These are phyloP conservation scores for Lactifluus subvellereus DNA, from an alignment of 768 basidiomycete species.

Conservation along the genomic window DNA sequence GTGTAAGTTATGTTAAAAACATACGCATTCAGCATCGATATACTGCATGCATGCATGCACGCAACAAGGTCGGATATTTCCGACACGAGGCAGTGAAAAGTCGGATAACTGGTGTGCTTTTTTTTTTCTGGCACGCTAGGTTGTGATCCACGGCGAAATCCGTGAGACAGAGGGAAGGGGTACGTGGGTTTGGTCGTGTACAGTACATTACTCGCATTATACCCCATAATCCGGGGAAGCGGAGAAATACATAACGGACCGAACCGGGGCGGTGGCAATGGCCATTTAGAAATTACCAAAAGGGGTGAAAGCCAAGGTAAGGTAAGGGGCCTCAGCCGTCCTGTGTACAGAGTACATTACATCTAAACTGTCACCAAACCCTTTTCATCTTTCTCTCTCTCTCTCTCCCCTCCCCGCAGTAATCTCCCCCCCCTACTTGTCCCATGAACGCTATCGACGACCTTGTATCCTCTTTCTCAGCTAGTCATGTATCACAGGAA, in stretches of 20 bases:
- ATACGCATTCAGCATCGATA: not conserved
- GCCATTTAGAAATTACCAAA: not conserved
- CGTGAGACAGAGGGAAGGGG: not conserved
- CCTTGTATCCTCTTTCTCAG: slow-evolving; percentile 43
- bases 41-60: not conserved
- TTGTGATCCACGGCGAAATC: slow-evolving; percentile 1
- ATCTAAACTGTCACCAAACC: not conserved
- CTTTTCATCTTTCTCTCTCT: not conserved
- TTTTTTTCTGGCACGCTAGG: not conserved
- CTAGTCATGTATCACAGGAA: slow-evolving; percentile 49
- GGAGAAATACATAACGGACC: not conserved
- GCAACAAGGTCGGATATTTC: not conserved
- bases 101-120: not conserved
- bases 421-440: not conserved
- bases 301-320: not conserved
- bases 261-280: not conserved
- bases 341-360: not conserved
- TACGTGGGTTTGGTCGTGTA: not conserved
- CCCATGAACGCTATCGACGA: slow-evolving; percentile 46
- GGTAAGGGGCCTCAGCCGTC: not conserved
- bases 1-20: not conserved
- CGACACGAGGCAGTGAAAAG: not conserved
- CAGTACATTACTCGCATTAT: no score
- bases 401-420: not conserved
- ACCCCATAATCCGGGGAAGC: not conserved